Base-by-base conservation (phyloP, 805 yeast genomes). In the Candida tibetensis region DNA sequence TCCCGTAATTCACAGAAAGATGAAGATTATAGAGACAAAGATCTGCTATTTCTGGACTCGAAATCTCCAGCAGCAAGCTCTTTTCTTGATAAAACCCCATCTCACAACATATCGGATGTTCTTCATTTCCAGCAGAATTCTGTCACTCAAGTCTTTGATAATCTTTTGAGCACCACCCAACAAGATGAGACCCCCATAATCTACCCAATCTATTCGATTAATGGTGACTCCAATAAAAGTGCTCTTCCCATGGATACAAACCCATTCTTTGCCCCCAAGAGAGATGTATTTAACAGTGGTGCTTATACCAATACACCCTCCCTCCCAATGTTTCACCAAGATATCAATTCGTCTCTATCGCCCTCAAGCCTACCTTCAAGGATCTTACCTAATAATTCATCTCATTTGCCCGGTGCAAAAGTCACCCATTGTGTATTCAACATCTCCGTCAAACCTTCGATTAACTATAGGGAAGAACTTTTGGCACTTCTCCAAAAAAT, bases 141-240 rank as follows among this genome's bases (percentile, higher is more conserved):
- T 6, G 29, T 38, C 16, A 48, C 49, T 17, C 66, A 60, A 38
- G 54, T 56, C 37, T 66, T 58, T 34, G 69, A 64, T 47, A 60
- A 64, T 43, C 49, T 66, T 35, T 51, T 65, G 25, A 28, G 49
- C n/a, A 28, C 48, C 3, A 33, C 49, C 8, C 37, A 49, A 5
- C 42, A 49, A 32, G 49, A 48, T 22, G 60, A 60, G 30, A 42
- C 47, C 36, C 54, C 63, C 17, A 66, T 66, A 37, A 61, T 66
- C 15, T 66, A 66, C 39, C 72, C 72, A 1, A 58, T 66, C 10
- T 66, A 66, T 40, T 49, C 60, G 4, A 43, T 39, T 25, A 29
- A 28, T 17, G 26, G 39, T 28, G 17, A 38, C 26, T 28, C 34
- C 32, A 18, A 3, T 30, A 30, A 22, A 23, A 17, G 25, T 25